Evolutionary conservation across 2,329 filamentous ascomycete genomes (phyloP).

Genomic region (Exophiala sp.): DNA sequence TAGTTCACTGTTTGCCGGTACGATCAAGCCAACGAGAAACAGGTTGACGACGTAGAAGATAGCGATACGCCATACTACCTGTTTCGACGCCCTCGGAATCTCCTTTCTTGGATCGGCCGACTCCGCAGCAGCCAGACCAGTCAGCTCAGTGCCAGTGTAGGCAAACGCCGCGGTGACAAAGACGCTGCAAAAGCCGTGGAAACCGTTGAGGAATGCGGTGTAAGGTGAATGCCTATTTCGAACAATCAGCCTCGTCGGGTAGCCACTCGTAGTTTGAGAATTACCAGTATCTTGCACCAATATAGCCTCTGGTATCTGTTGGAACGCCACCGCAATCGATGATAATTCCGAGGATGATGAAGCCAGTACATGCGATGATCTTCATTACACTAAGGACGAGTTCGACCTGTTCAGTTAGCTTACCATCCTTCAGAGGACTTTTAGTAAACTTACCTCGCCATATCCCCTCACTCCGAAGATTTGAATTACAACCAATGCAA

Average conservation of each 20-base stretch:
- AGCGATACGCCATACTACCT: slow-evolving; percentile 88
- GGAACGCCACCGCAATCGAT: slow-evolving; percentile 70
- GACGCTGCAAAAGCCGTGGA: slow-evolving; percentile 62
- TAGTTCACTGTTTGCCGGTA: slow-evolving; percentile 48
- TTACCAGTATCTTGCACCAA: slow-evolving; percentile 40
- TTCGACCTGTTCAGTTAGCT: slow-evolving; percentile 42
- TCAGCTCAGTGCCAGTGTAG: slow-evolving; percentile 61
- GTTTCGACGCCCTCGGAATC: slow-evolving; percentile 81
- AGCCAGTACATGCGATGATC: slow-evolving; percentile 57
- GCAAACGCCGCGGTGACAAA: slow-evolving; percentile 64
- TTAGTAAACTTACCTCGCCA: slow-evolving; percentile 25
- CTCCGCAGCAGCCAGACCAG: slow-evolving; percentile 59
- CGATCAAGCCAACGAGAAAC: slow-evolving; percentile 74
- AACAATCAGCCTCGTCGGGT: slow-evolving; percentile 48
- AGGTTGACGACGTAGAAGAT: slow-evolving; percentile 87
- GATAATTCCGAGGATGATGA: slow-evolving; percentile 77
- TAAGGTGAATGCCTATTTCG: slow-evolving; percentile 56
- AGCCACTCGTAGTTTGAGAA: slow-evolving; percentile 53
- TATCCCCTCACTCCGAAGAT: slow-evolving; percentile 55
- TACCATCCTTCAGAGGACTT: neutral
- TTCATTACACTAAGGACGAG: slow-evolving; percentile 58
- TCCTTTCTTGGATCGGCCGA: slow-evolving; percentile 62
- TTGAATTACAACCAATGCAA: slow-evolving; percentile 21
- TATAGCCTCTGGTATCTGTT: slow-evolving; percentile 24
- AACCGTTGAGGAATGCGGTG: slow-evolving; percentile 61